A percentile compares a stretch with the other conserved stretches of the same genome.
These are phyloP conservation scores for Apiospora koreana DNA, from an alignment of 2,329 filamentous ascomycete species.

Conservation along the genomic window DNA sequence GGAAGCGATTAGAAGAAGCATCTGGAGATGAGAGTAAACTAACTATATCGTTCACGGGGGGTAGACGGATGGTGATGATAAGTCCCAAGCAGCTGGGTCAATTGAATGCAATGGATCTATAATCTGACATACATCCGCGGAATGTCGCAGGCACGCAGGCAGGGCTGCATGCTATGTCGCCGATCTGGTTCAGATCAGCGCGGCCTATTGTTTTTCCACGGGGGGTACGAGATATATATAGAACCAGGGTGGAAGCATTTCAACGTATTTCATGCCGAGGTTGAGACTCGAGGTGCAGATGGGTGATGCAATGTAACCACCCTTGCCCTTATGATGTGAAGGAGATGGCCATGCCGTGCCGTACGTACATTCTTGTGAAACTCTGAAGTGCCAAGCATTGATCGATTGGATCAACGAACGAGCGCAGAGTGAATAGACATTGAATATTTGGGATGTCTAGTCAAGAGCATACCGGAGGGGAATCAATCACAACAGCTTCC, in stretches of 20 bases:
- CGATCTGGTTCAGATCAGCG: background rate
- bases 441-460: background rate
- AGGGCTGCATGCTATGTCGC: background rate
- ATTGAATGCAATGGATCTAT: background rate
- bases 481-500: background rate
- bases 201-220: conserved; percentile 1
- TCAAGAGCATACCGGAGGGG: background rate
- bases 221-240: background rate
- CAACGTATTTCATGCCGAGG: background rate
- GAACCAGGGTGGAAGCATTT: background rate
- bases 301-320: background rate
- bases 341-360: background rate
- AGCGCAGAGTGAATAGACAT: background rate
- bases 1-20: background rate
- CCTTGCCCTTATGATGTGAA: background rate
- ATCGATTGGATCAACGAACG: background rate
- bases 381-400: background rate
- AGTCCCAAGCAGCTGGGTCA: background rate
- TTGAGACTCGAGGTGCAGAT: background rate
- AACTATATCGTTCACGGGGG: background rate
- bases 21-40: background rate
- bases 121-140: conserved; percentile 1
- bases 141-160: background rate
- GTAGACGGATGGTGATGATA: background rate
- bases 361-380: background rate